Conservation (phyloP, 495 filamentous ascomycete genomes). For the Neurospora tetrasperma region DNA sequence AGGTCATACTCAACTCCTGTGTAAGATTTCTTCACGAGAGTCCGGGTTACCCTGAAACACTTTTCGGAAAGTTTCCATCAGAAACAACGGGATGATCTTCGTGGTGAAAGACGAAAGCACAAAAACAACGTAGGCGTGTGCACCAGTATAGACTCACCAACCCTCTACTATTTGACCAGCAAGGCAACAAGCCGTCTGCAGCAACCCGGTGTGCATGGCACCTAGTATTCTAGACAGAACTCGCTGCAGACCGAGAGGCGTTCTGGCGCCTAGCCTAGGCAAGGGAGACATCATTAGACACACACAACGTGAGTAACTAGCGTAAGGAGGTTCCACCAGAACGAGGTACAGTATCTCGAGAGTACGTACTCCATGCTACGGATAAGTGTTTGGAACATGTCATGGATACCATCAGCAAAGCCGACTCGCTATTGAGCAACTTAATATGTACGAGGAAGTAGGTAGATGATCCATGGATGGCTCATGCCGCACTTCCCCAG, state of each 20-base stretch:
- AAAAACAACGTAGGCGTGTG: neutral
- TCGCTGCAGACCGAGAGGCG: neutral
- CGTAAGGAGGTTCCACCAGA: neutral
- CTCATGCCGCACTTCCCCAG: neutral
- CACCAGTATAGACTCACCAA: neutral
- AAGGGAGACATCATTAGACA: neutral
- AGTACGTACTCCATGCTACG: neutral
- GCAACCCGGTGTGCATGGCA: neutral
- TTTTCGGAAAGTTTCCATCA: neutral
- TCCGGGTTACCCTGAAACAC: neutral
- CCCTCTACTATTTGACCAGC: neutral
- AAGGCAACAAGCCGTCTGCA: neutral
- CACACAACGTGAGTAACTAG: neutral
- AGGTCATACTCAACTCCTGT: neutral
- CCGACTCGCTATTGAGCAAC: neutral
- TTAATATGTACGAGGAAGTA: neutral
- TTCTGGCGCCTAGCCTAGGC: neutral
- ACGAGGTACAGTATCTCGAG: neutral
- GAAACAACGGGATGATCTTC: neutral
- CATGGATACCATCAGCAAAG: neutral
- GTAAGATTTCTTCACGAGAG: neutral
- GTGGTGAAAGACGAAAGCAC: neutral
- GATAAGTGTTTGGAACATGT: neutral
- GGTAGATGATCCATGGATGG: neutral
- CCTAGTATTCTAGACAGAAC: neutral